A percentile compares a stretch with the other conserved stretches of the same genome.
Conservation (phyloP, 2,329 filamentous ascomycete species). For the Dothistroma septosporum region DNA sequence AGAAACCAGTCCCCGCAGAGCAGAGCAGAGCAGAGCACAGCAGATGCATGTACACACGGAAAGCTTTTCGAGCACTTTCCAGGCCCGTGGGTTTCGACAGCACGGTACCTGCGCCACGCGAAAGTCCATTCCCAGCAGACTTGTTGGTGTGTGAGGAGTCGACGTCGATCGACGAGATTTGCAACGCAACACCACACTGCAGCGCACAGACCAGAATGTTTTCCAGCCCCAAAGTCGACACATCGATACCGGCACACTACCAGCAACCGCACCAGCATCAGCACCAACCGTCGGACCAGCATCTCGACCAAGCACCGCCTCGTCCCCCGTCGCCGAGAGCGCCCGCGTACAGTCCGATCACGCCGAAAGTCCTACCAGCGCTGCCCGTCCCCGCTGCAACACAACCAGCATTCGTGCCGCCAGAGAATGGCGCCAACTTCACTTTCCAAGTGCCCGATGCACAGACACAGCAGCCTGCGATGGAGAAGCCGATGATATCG, state of each 20-base stretch:
- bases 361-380: slow-evolving; percentile 32
- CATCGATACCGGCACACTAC: background rate
- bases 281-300: background rate
- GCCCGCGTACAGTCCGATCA: slow-evolving; percentile 34
- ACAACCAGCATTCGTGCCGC: slow-evolving; percentile 12
- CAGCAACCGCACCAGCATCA: slow-evolving; percentile 3
- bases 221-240: background rate
- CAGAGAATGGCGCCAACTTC: slow-evolving; percentile 21
- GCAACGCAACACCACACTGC: background rate
- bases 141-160: background rate
- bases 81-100: background rate
- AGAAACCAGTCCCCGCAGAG: background rate
- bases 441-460: slow-evolving; percentile 12
- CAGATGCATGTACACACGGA: background rate
- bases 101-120: background rate
- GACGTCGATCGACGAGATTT: background rate
- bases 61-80: background rate
- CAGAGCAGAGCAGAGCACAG: no score
- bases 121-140: background rate
- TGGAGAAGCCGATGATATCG: slow-evolving; percentile 16
- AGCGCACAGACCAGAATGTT: background rate
- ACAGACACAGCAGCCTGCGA: slow-evolving; percentile 6
- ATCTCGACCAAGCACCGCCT: background rate
- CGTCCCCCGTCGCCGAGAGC: slow-evolving; percentile 21
- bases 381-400: slow-evolving; percentile 21